These are phyloP conservation scores for Podospora fimiseda DNA, from an alignment of 495 filamentous ascomycete genomes.

Conservation along the genomic window DNA sequence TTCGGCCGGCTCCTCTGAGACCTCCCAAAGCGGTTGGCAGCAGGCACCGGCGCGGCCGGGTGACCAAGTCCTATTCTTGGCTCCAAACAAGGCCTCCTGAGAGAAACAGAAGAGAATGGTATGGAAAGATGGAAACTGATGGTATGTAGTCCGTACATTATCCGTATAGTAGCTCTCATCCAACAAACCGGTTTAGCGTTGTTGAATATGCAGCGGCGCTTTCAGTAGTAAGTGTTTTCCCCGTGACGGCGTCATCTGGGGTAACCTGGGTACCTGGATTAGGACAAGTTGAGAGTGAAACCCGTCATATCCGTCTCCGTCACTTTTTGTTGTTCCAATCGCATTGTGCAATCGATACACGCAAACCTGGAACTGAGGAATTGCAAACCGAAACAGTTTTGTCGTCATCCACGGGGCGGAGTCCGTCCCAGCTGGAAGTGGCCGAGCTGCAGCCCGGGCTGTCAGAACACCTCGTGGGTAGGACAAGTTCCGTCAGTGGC, in stretches of 20 bases:
- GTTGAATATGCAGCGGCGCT: too few relatives aligned
- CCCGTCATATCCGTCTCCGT: not conserved
- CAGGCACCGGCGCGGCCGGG: not conserved
- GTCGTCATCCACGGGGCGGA: not conserved
- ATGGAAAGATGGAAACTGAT: too few relatives aligned
- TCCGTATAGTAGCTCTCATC: too few relatives aligned
- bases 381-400: not conserved
- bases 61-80: not conserved
- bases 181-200: too few relatives aligned
- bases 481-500: not conserved
- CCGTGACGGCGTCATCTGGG: not conserved
- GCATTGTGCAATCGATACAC: not conserved
- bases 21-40: not conserved
- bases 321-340: too few relatives aligned
- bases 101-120: not conserved
- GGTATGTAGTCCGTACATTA: too few relatives aligned
- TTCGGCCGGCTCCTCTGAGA: not conserved
- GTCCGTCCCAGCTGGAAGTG: not conserved
- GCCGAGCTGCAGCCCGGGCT: not conserved
- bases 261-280: too few relatives aligned
- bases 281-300: too few relatives aligned
- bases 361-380: not conserved
- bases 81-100: not conserved
- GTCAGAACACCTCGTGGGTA: not conserved
- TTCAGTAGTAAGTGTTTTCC: not conserved